phyloP scores from a whole-genome alignment of 768 basidiomycete genomes.

The Lentinula boryana region DNA sequence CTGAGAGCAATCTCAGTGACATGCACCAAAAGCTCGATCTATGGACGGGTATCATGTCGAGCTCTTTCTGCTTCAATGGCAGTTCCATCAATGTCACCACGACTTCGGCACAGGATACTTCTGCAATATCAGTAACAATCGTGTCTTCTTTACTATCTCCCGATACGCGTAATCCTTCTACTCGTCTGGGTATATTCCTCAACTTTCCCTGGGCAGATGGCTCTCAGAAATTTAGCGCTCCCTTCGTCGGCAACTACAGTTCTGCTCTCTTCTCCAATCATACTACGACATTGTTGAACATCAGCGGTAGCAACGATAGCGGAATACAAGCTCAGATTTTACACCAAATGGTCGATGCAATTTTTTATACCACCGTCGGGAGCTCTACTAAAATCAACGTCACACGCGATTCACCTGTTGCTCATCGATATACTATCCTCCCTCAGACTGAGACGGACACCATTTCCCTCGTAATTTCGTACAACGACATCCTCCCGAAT shows the following conservation, averaged over 20 bases:
- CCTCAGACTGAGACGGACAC: conserved; percentile 20
- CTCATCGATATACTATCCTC: conserved; percentile 42
- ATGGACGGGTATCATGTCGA: conserved; percentile 50
- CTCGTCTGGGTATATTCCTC: conserved; percentile 39
- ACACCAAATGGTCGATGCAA: conserved; percentile 34
- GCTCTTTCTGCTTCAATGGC: conserved; percentile 34
- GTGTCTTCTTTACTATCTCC: conserved; percentile 31
- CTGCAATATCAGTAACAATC: conserved; percentile 34
- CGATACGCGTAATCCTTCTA: conserved; percentile 9
- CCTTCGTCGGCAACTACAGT: conserved; percentile 51
- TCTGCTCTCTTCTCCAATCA: conserved; percentile 33
- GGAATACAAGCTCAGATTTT: conserved; percentile 28
- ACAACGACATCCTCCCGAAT: conserved; percentile 14
- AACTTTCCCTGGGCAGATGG: conserved; percentile 63
- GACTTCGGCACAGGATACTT: conserved; percentile 29
- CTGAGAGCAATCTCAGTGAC: conserved; percentile 29
- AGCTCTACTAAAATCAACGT: conserved; percentile 32
- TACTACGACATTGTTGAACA: conserved; percentile 29
- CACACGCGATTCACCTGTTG: conserved; percentile 32
- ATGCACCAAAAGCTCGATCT: conserved; percentile 40
- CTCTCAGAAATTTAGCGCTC: conserved; percentile 45
- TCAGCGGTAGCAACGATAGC: conserved; percentile 8
- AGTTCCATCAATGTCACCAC: conserved; percentile 31
- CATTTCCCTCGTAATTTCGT: conserved; percentile 34
- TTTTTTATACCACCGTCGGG: conserved; percentile 36